These are phyloP conservation scores for Tricholoma hemisulphureum DNA, from an alignment of 768 basidiomycete genomes.

Conservation along the genomic window DNA sequence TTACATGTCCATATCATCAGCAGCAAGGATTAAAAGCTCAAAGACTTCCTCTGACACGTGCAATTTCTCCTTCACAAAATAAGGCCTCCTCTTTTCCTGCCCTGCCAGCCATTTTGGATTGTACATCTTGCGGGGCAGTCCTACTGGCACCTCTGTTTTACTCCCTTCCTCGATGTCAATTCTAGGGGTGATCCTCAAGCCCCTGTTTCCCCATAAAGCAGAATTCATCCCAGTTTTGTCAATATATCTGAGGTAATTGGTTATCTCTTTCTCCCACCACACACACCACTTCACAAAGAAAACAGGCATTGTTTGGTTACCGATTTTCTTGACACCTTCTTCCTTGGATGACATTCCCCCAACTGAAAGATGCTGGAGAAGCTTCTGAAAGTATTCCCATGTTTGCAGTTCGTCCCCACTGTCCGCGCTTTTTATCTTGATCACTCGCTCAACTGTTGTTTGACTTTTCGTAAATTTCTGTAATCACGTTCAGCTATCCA, in stretches of 20 bases:
- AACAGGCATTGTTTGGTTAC: neutral
- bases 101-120: neutral
- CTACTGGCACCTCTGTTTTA: neutral
- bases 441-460: neutral
- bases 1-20: no score
- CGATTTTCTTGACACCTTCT: neutral
- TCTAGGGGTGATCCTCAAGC: neutral
- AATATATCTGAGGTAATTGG: neutral
- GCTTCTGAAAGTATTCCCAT: constrained; percentile 5
- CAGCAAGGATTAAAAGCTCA: neutral
- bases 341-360: constrained; percentile 16
- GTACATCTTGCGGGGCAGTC: neutral
- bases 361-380: constrained; percentile 2
- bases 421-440: neutral
- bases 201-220: neutral
- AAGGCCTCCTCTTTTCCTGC: neutral
- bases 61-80: neutral
- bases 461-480: neutral
- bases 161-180: neutral
- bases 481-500: neutral
- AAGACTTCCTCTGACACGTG: neutral
- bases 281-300: neutral
- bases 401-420: neutral
- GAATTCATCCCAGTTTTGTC: neutral
- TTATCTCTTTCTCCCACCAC: neutral